Base-by-base conservation (phyloP, 257 asterid genomes). In the Nyctanthes arbortristis region DNA sequence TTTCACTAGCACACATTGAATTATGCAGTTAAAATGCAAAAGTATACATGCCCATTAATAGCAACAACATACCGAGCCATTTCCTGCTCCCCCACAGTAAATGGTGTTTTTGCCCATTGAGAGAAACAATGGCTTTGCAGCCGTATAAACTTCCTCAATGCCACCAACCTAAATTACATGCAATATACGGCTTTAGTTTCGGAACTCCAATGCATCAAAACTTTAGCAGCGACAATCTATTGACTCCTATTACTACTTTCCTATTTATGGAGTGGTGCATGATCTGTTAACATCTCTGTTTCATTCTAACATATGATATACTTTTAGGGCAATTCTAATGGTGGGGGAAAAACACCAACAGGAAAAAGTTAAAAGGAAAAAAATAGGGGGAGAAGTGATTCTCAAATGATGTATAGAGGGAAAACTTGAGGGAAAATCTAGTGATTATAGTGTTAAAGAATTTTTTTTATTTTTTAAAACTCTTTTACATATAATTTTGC, bases 11-110 rank as follows among this genome's bases (percentile, higher is more conserved):
- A n/a, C n/a, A n/a, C n/a, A 25, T 27, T 31, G 29, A 12, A 0
- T 11, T 43, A 18, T 57, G 52, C 49, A 22, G 68, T 62, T 32
- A 28, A 56, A 67, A 54, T 35, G 65, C 37, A 63, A 60, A 36
- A 60, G 20, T 31, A 45, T 29, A 36, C 40, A 47, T 45, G 75
- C 25, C 25, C 1, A 43, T 29, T 25, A 27, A n/a, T n/a, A n/a
- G n/a, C n/a, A n/a, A n/a, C n/a, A 18, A 27, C 90, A 20, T 86
- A 94, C 99, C 74, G 95, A 81, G 70, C 99, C 99, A 74, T 85
- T 94, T 77, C 99, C 99, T n/a, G 97, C 78, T 77, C 96, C 96
- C 77, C 99, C 99, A 77, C 99, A 94, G 73, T 94, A 80, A 67
- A 89, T 81, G 64, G 93, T 66, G 82, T 86, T 87, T 78, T 87